These are phyloP conservation scores for Craterostigma plantagineum DNA, from an alignment of 257 asterid genomes.

Conservation along the genomic window DNA sequence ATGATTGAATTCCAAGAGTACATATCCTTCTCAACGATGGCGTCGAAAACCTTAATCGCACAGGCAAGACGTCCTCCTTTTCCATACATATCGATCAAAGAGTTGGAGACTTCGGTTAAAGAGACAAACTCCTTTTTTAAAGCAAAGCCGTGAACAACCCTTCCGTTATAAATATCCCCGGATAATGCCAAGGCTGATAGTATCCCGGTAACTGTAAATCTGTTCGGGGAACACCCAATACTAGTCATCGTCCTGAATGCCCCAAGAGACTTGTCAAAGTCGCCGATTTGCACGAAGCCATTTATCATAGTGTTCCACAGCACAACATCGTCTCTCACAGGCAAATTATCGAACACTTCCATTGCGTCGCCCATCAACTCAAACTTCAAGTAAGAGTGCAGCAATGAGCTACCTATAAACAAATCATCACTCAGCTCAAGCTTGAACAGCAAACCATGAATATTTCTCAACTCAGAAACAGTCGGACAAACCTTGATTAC, in stretches of 20 bases:
- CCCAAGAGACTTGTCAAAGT: slow-evolving; percentile 22
- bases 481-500: slow-evolving; percentile 49
- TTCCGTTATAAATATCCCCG: slow-evolving; percentile 42
- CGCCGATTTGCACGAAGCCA: slow-evolving; percentile 47
- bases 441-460: slow-evolving; percentile 43
- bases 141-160: slow-evolving; percentile 31
- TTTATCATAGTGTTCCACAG: slow-evolving; percentile 78
- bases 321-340: slow-evolving; percentile 42
- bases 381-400: slow-evolving; percentile 37
- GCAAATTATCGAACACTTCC: slow-evolving; percentile 46
- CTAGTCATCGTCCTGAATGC: slow-evolving; percentile 41
- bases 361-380: slow-evolving; percentile 36
- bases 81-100: slow-evolving; percentile 77
- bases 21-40: slow-evolving; percentile 46
- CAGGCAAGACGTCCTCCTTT: slow-evolving; percentile 39
- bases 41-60: slow-evolving; percentile 33
- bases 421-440: slow-evolving; percentile 38
- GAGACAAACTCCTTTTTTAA: slow-evolving; percentile 32
- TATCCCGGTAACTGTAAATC: slow-evolving; percentile 44
- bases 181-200: slow-evolving; percentile 44
- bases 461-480: slow-evolving; percentile 21
- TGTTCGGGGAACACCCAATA: slow-evolving; percentile 27
- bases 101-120: slow-evolving; percentile 42
- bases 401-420: slow-evolving; percentile 57
- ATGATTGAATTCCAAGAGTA: slow-evolving; percentile 82